phyloP scores from a whole-genome alignment of 2,329 filamentous ascomycete genomes.

The Ascochyta viciae-villosae region DNA sequence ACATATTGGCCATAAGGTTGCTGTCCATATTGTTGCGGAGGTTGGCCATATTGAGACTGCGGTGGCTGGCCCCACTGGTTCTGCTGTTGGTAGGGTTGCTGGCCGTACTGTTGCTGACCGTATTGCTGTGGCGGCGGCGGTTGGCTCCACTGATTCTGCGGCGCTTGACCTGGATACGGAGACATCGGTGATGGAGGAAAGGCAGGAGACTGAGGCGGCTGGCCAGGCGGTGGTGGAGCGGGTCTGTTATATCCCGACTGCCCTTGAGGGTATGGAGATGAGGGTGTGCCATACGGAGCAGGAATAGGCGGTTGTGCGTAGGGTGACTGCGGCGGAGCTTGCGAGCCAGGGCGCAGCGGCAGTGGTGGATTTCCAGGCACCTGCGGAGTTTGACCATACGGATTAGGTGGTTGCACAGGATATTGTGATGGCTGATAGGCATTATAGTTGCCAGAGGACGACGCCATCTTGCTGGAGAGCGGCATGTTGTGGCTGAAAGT shows the following conservation, averaged over 20 bases:
- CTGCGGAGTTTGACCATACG: slow-evolving; percentile 33
- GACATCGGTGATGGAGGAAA: slow-evolving; percentile 38
- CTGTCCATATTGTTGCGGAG: slow-evolving; percentile 37
- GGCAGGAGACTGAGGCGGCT: slow-evolving; percentile 30
- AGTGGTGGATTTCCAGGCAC: slow-evolving; percentile 35
- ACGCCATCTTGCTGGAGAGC: slow-evolving; percentile 39
- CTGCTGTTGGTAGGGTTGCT: slow-evolving; percentile 31
- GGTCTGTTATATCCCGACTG: slow-evolving; percentile 46
- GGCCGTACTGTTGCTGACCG: slow-evolving; percentile 36
- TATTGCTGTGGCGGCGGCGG: slow-evolving; percentile 43
- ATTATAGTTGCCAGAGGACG: slow-evolving; percentile 29
- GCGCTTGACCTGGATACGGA: slow-evolving; percentile 28
- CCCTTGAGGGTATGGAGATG: slow-evolving; percentile 46
- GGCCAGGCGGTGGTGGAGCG: slow-evolving; percentile 41
- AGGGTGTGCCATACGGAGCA: slow-evolving; percentile 47
- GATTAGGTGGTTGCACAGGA: slow-evolving; percentile 36
- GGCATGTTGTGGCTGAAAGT: slow-evolving; percentile 25
- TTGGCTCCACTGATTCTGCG: slow-evolving; percentile 29
- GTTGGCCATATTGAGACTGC: slow-evolving; percentile 28
- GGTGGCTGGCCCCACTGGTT: slow-evolving; percentile 40
- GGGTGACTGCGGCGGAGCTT: slow-evolving; percentile 51
- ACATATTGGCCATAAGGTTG: slow-evolving; percentile 43
- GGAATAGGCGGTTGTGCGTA: slow-evolving; percentile 49
- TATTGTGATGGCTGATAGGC: slow-evolving; percentile 37
- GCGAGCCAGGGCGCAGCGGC: slow-evolving; percentile 46